phyloP scores from a whole-genome alignment of 768 basidiomycete species.

The Pisolithus tinctorius region DNA sequence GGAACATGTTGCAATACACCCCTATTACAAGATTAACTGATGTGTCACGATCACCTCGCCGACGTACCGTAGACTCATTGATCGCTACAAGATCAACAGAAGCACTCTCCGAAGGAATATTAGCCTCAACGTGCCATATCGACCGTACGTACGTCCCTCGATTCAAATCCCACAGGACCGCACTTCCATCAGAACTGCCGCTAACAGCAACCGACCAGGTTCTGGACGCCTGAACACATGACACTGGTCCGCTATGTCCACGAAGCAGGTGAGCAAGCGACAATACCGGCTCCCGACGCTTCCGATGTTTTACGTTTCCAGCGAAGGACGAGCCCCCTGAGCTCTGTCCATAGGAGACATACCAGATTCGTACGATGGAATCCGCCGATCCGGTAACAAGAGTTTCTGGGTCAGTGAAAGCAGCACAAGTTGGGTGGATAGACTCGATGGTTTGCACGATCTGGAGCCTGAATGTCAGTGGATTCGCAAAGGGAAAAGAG shows the following conservation, averaged over 20 bases:
- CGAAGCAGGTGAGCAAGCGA: constrained; percentile 70
- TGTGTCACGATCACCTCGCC: not conserved
- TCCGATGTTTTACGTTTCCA: constrained; percentile 8
- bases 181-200: constrained; percentile 81
- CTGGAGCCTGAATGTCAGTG: constrained; percentile 29
- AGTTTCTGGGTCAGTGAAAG: constrained; percentile 66
- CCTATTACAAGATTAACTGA: constrained; percentile 38
- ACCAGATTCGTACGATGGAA: constrained; percentile 83
- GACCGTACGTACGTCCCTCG: constrained; percentile 73
- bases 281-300: constrained; percentile 22
- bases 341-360: constrained; percentile 33
- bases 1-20: constrained; percentile 84
- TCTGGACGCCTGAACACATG: constrained; percentile 65
- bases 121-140: constrained; percentile 55
- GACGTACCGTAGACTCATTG: constrained; percentile 79
- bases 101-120: constrained; percentile 19
- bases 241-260: constrained; percentile 64
- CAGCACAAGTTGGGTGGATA: constrained; percentile 63
- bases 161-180: constrained; percentile 88
- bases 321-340: constrained; percentile 14
- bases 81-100: constrained; percentile 66
- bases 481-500: not conserved
- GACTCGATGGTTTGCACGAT: constrained; percentile 74
- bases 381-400: constrained; percentile 79
- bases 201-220: constrained; percentile 81